Conservation (phyloP, 2,329 filamentous ascomycete genomes). For the Pyrenochaeta sp. region DNA sequence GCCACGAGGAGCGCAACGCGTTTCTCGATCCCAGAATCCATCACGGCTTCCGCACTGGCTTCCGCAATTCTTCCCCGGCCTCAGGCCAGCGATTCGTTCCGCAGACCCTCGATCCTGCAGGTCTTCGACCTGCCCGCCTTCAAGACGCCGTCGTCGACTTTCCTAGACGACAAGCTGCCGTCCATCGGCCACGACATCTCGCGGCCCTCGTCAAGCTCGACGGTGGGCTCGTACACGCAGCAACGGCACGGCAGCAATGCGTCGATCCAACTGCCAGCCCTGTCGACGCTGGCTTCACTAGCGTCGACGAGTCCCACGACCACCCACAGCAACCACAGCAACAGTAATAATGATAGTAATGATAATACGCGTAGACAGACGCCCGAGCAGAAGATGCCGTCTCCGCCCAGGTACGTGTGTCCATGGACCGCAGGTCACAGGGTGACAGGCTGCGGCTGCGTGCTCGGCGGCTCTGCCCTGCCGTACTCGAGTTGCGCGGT, state of each 20-base stretch:
- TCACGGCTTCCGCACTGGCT: slow-evolving; percentile 67
- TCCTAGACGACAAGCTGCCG: slow-evolving; percentile 56
- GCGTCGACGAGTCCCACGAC: slow-evolving; percentile 59
- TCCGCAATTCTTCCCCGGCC: slow-evolving; percentile 64
- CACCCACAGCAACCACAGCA: no score
- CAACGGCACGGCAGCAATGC: slow-evolving; percentile 51
- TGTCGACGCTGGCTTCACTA: slow-evolving; percentile 67
- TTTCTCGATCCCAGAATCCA: slow-evolving; percentile 44
- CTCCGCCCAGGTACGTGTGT: slow-evolving; percentile 40
- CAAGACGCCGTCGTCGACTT: slow-evolving; percentile 51
- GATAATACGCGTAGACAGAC: slow-evolving; percentile 29
- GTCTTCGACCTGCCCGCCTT: slow-evolving; percentile 56
- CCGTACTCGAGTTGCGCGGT: slow-evolving; percentile 2
- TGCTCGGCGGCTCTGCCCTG: slow-evolving; percentile 21
- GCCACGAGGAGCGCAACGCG: slow-evolving; percentile 44
- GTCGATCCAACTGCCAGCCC: slow-evolving; percentile 60
- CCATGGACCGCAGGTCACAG: slow-evolving; percentile 2
- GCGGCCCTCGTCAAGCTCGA: slow-evolving; percentile 61
- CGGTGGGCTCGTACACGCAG: slow-evolving; percentile 53
- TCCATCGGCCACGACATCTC: slow-evolving; percentile 59
- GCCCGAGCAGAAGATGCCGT: slow-evolving; percentile 35
- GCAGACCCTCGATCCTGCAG: slow-evolving; percentile 58
- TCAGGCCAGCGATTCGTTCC: slow-evolving; percentile 62
- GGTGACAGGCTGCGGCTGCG: slow-evolving; percentile 13
- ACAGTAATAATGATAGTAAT: slow-evolving; percentile 33